Evolutionary conservation across 306 rosid genomes (phyloP).

Genomic region (Fragaria ananassa): DNA sequence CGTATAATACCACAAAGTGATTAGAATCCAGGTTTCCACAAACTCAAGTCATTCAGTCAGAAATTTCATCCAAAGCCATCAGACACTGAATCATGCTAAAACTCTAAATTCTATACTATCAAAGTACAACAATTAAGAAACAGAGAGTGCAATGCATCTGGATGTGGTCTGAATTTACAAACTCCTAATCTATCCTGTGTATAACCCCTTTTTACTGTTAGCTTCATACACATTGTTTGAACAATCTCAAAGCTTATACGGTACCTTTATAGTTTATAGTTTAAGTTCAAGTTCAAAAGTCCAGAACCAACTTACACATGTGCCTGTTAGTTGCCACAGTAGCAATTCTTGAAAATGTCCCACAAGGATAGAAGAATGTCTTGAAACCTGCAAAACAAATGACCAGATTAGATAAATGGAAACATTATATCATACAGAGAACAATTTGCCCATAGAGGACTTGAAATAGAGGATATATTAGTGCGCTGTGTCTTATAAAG

Average conservation of each 20-base stretch:
- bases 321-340: constrained; percentile 77
- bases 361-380: constrained; percentile 93
- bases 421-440: constrained; percentile 1
- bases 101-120: background rate
- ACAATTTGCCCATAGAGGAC: background rate
- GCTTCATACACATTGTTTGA: background rate
- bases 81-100: background rate
- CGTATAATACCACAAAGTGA: background rate
- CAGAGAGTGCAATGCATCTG: constrained; percentile 13
- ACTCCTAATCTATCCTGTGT: background rate
- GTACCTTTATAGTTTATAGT: background rate
- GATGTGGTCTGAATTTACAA: constrained; percentile 18
- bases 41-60: background rate
- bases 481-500: background rate
- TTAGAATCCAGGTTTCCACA: constrained; percentile 7
- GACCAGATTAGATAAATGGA: constrained; percentile 13
- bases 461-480: background rate
- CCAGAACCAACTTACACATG: constrained; percentile 65
- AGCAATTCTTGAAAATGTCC: constrained; percentile 87
- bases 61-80: constrained; percentile 11
- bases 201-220: background rate
- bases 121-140: constrained; percentile 1
- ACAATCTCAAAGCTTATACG: background rate
- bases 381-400: constrained; percentile 61
- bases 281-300: background rate